phyloP scores from a whole-genome alignment of 768 basidiomycete genomes.

The Tephrocybe sp. region DNA sequence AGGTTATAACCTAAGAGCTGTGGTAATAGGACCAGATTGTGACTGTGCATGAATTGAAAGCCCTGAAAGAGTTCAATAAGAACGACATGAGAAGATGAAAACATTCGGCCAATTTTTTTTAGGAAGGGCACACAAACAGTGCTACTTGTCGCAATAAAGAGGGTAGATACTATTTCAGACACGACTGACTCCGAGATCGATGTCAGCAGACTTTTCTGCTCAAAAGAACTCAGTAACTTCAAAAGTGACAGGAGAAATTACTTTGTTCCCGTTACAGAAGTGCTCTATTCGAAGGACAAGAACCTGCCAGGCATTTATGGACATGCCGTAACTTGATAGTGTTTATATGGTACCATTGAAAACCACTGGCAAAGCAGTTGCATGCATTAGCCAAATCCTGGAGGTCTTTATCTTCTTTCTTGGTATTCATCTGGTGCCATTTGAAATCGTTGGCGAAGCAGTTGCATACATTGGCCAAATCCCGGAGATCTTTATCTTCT shows the following conservation, averaged over 20 bases:
- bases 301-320: constrained; percentile 16
- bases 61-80: too few species aligned
- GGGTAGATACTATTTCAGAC: constrained; percentile 5
- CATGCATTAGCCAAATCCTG: constrained; percentile 26
- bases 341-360: constrained; percentile 20
- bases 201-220: constrained; percentile 18
- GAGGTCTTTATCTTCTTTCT: constrained; percentile 18
- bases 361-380: constrained; percentile 28
- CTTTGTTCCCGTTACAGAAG: constrained; percentile 24
- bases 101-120: not conserved
- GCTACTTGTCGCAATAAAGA: constrained; percentile 22
- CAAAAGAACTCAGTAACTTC: constrained; percentile 9
- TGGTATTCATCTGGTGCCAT: too few species aligned
- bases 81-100: too few species aligned
- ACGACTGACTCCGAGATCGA: constrained; percentile 9
- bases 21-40: constrained; percentile 20
- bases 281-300: constrained; percentile 17
- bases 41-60: constrained; percentile 31
- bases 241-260: constrained; percentile 28
- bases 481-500: constrained; percentile 21
- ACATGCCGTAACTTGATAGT: constrained; percentile 25
- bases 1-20: not conserved
- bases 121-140: constrained; percentile 10
- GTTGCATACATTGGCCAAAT: constrained; percentile 27
- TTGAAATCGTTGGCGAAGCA: constrained; percentile 28